These are phyloP conservation scores for Backusella tuberculispora DNA, from an alignment of 192 early-diverging fungal genomes.

Conservation along the genomic window DNA sequence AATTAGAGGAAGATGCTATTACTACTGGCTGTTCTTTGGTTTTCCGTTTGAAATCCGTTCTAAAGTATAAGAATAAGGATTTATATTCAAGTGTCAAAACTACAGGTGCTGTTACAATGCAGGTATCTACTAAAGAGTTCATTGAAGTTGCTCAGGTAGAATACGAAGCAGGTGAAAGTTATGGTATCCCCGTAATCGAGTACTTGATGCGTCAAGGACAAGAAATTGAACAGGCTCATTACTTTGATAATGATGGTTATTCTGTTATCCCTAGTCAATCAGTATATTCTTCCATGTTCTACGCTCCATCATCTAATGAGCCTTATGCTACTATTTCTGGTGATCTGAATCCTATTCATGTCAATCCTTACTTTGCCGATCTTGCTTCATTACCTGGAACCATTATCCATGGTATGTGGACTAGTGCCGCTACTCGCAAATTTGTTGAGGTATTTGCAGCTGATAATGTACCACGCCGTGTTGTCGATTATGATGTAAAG, in stretches of 20 bases:
- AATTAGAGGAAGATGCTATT: constrained; percentile 58
- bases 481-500: constrained; percentile 81
- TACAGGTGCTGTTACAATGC: constrained; percentile 72
- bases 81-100: constrained; percentile 76
- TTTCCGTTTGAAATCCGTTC: constrained; percentile 76
- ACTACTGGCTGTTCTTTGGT: constrained; percentile 67
- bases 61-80: constrained; percentile 60
- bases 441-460: constrained; percentile 96
- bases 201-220: constrained; percentile 87
- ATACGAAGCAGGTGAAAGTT: constrained; percentile 74
- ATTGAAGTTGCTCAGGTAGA: constrained; percentile 85
- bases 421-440: constrained; percentile 89
- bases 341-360: constrained; percentile 96
- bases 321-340: constrained; percentile 86
- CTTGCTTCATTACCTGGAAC: constrained; percentile 88
- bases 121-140: constrained; percentile 79
- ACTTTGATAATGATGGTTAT: constrained; percentile 92
- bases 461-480: constrained; percentile 88
- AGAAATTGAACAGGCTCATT: constrained; percentile 85
- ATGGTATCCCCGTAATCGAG: constrained; percentile 88
- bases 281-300: constrained; percentile 82
- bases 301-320: constrained; percentile 82
- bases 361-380: constrained; percentile 93
- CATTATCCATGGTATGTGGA: constrained; percentile 99
- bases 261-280: constrained; percentile 85